phyloP scores from a whole-genome alignment of 192 early-diverging fungal species.

The Entomortierella chlamydospora region DNA sequence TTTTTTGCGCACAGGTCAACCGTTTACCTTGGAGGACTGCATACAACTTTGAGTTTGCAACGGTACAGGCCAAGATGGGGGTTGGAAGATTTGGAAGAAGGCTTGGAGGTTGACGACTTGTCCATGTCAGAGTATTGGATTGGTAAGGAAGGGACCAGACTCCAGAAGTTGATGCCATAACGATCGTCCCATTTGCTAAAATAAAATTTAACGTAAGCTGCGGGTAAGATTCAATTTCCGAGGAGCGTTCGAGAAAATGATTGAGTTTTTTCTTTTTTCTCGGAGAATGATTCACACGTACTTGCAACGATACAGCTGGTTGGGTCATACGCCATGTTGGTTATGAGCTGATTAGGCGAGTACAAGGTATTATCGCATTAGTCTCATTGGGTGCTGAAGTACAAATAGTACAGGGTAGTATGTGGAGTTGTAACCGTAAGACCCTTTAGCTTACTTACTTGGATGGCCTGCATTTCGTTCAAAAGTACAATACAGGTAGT shows the following conservation, averaged over 20 bases:
- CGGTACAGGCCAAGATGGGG: constrained; percentile 14
- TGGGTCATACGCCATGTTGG: constrained; percentile 8
- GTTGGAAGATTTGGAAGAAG: constrained; percentile 4
- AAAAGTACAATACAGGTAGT: background rate
- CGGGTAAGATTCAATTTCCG: background rate
- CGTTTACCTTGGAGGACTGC: constrained; percentile 20
- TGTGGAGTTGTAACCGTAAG: no score
- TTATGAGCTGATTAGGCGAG: constrained; percentile 1
- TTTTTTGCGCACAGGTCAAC: background rate
- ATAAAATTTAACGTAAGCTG: background rate
- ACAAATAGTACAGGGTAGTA: no score
- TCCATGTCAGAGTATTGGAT: background rate
- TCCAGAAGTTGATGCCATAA: constrained; percentile 4
- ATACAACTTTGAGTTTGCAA: constrained; percentile 7
- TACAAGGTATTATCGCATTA: background rate
- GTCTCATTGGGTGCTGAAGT: background rate
- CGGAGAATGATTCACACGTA: no score
- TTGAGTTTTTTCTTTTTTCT: no score
- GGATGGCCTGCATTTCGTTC: background rate
- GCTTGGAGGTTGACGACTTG: background rate
- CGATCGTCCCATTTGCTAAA: constrained; percentile 16
- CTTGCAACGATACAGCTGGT: constrained; percentile 3
- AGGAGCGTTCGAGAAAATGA: no score
- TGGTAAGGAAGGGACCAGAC: constrained; percentile 1
- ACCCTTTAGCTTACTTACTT: constrained; percentile 1